Evolutionary conservation across 192 early-diverging fungal species (phyloP).

Genomic region (Pilobolus umbonatus): DNA sequence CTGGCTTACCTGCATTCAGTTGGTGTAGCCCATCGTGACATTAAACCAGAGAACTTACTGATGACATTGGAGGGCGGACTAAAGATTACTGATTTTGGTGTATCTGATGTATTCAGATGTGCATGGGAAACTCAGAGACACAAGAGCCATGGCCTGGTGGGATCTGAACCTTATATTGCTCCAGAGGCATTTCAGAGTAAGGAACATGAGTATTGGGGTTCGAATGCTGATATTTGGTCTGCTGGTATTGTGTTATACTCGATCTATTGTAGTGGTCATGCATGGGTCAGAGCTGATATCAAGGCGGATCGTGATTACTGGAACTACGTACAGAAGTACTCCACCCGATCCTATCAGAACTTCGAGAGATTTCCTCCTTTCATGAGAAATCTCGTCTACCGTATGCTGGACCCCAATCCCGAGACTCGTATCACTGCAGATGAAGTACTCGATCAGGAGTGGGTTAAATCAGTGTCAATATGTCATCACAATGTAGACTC

Average conservation of each 20-base stretch:
- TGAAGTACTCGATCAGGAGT: neutral
- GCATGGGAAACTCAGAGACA: conserved; percentile 72
- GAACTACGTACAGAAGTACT: conserved; percentile 4
- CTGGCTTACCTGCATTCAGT: conserved; percentile 87
- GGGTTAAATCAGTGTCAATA: conserved; percentile 9
- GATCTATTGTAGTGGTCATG: conserved; percentile 13
- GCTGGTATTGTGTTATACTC: conserved; percentile 69
- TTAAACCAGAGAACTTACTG: conserved; percentile 83
- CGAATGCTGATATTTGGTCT: conserved; percentile 89
- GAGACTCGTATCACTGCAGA: conserved; percentile 14
- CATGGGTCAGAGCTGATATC: conserved; percentile 17
- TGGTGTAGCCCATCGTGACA: conserved; percentile 89
- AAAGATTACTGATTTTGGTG: conserved; percentile 98
- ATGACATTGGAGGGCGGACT: conserved; percentile 70
- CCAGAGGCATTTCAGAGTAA: conserved; percentile 77
- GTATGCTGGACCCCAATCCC: conserved; percentile 22
- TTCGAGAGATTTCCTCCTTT: conserved; percentile 13
- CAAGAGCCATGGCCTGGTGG: conserved; percentile 81
- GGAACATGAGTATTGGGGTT: conserved; percentile 76
- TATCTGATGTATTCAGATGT: conserved; percentile 87
- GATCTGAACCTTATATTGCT: conserved; percentile 95
- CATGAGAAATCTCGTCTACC: conserved; percentile 8
- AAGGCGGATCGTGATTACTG: conserved; percentile 10
- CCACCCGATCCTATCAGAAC: conserved; percentile 10
- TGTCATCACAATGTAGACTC: conserved; percentile 2